Evolutionary conservation across 192 early-diverging fungal genomes (phyloP).

Genomic region (Coemansia sp.): DNA sequence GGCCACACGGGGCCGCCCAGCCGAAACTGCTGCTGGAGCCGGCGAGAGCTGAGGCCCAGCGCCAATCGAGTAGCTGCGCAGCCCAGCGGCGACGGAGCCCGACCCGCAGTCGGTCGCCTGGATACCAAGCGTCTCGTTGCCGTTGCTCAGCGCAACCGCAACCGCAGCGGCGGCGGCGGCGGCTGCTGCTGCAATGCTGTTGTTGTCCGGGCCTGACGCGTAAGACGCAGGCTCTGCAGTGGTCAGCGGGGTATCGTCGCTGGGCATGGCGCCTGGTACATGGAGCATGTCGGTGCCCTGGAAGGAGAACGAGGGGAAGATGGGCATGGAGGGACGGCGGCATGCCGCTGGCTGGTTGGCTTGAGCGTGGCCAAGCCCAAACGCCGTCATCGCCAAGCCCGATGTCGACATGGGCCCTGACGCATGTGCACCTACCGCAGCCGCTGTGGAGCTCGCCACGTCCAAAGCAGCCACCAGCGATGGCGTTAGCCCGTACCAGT

Average conservation of each 20-base stretch:
- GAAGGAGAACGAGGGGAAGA: conserved; percentile 39
- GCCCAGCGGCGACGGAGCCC: background rate
- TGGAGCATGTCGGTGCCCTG: conserved; percentile 26
- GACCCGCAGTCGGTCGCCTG: conserved; percentile 3
- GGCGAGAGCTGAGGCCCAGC: conserved; percentile 1
- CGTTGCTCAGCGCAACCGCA: conserved; percentile 24
- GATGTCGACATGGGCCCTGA: conserved; percentile 8
- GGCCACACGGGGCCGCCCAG: conserved; percentile 1
- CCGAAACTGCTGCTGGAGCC: background rate
- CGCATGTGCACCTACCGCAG: conserved; percentile 17
- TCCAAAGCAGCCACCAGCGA: conserved; percentile 42
- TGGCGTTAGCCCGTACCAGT: conserved; percentile 53
- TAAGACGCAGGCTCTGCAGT: conserved; percentile 16
- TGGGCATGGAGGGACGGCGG: conserved; percentile 51
- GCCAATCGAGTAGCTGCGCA: conserved; percentile 28
- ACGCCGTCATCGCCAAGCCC: conserved; percentile 22
- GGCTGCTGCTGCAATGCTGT: conserved; percentile 11
- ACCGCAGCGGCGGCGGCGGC: conserved; percentile 38
- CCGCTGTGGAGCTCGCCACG: conserved; percentile 25
- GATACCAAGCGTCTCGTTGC: conserved; percentile 11
- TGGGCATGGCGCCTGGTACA: conserved; percentile 10
- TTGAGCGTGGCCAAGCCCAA: conserved; percentile 11
- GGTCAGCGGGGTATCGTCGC: conserved; percentile 4
- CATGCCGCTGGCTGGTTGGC: conserved; percentile 13
- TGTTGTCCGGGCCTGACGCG: conserved; percentile 1